phyloP scores from a whole-genome alignment of 1,284 basidiomycete genomes.

The Cryptococcus sp. region DNA sequence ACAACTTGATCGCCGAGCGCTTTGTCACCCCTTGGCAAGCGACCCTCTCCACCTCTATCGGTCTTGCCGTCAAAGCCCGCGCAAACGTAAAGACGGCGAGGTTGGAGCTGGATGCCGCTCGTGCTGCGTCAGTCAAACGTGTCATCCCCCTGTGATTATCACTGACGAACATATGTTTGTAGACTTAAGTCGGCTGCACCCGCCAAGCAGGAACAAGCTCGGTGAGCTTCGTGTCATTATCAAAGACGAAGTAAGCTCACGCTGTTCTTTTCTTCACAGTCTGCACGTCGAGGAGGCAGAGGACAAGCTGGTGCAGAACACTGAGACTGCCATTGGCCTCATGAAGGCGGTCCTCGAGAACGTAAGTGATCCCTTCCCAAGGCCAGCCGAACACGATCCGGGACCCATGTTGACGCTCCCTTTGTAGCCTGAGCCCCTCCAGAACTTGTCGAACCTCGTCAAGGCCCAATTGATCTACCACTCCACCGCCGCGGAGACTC shows the following conservation, averaged over 20 bases:
- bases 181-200: constrained; percentile 75
- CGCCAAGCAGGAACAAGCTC: constrained; percentile 80
- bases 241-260: too few relatives aligned
- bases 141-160: constrained; percentile 24
- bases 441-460: constrained; percentile 86
- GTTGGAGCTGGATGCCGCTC: constrained; percentile 72
- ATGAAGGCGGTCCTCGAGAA: constrained; percentile 99
- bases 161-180: neutral
- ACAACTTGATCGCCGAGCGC: constrained; percentile 67
- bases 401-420: neutral
- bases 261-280: constrained; percentile 14
- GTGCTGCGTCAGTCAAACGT: constrained; percentile 50
- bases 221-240: constrained; percentile 45
- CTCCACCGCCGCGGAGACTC: constrained; percentile 78
- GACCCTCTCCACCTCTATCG: constrained; percentile 75
- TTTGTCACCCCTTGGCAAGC: constrained; percentile 92
- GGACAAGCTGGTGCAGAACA: constrained; percentile 94
- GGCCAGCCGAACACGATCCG: too few relatives aligned
- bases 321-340: constrained; percentile 93
- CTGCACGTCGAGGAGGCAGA: constrained; percentile 89
- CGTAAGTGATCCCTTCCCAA: constrained; percentile 57
- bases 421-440: constrained; percentile 86
- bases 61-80: constrained; percentile 85
- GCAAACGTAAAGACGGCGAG: constrained; percentile 82
- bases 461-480: constrained; percentile 89